Conservation (phyloP, 2,329 filamentous ascomycete genomes). For the Aspergillus proliferans region DNA sequence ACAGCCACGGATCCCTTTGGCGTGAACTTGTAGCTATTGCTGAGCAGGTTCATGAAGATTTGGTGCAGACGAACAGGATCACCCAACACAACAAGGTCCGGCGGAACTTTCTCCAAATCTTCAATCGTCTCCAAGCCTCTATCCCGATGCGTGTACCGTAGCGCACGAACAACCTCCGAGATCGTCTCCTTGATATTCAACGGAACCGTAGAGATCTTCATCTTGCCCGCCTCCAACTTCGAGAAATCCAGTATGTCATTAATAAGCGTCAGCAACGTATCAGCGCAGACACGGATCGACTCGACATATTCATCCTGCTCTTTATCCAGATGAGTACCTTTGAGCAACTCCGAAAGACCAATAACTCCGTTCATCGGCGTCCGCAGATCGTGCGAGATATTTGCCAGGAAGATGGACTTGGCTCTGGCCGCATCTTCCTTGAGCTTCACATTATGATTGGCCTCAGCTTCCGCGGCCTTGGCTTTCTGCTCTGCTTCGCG, state of each 20-base stretch:
- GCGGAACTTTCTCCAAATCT: conserved; percentile 56
- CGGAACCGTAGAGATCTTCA: conserved; percentile 79
- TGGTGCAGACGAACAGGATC: conserved; percentile 79
- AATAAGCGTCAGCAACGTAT: conserved; percentile 77
- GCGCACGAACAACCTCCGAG: conserved; percentile 56
- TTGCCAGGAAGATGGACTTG: conserved; percentile 95
- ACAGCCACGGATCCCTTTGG: conserved; percentile 81
- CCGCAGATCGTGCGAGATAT: conserved; percentile 81
- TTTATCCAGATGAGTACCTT: conserved; percentile 49
- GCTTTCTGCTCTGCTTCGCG: conserved; percentile 59
- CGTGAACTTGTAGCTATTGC: conserved; percentile 92
- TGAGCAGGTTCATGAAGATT: conserved; percentile 73
- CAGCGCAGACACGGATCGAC: conserved; percentile 59
- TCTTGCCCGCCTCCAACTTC: conserved; percentile 77
- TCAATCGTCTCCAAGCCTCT: conserved; percentile 55
- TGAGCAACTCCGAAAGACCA: conserved; percentile 61
- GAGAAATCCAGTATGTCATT: conserved; percentile 90
- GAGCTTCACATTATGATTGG: conserved; percentile 58
- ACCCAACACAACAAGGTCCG: conserved; percentile 65
- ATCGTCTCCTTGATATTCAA: conserved; percentile 68
- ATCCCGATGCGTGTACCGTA: conserved; percentile 59
- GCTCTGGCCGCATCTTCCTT: conserved; percentile 62
- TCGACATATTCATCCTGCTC: conserved; percentile 60
- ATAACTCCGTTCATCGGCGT: conserved; percentile 94
- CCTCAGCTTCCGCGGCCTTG: conserved; percentile 58